Conservation (phyloP, 2,329 filamentous ascomycete species). For the Sporothrix curviconia region DNA sequence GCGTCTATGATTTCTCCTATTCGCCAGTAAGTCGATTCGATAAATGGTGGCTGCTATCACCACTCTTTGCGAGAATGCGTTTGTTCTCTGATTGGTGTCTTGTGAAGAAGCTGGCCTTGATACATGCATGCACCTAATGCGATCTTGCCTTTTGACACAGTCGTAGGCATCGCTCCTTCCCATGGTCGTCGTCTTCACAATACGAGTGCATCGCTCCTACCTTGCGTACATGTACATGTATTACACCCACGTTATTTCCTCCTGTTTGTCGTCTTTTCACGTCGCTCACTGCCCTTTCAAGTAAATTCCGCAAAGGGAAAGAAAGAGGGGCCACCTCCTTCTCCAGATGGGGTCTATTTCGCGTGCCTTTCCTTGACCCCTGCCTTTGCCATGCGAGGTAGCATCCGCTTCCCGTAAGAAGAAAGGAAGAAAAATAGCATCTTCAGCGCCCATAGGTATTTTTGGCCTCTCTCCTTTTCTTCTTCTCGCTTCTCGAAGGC, state of each 20-base stretch:
- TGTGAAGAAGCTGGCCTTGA: too few relatives aligned
- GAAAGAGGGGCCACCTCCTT: neutral
- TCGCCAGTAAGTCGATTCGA: neutral
- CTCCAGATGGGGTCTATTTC: too few relatives aligned
- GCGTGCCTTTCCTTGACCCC: constrained; percentile 3
- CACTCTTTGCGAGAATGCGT: too few relatives aligned
- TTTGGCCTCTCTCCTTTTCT: too few relatives aligned
- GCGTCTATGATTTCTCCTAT: neutral
- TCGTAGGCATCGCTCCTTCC: neutral
- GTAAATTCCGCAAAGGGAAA: neutral
- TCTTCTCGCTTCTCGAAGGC: too few relatives aligned
- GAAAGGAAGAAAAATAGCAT: neutral
- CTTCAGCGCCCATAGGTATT: too few relatives aligned
- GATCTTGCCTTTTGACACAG: neutral
- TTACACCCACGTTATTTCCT: neutral
- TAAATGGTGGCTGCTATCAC: too few relatives aligned
- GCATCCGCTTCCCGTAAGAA: constrained; percentile 2
- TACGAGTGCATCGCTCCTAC: neutral
- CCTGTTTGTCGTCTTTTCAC: neutral
- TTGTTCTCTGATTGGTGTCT: too few relatives aligned
- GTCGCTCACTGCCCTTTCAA: neutral
- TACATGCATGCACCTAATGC: neutral
- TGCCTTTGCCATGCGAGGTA: constrained; percentile 3
- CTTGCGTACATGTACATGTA: neutral
- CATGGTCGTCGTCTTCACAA: neutral